phyloP scores from a whole-genome alignment of 495 filamentous ascomycete species.

The Penicillium chermesinum region DNA sequence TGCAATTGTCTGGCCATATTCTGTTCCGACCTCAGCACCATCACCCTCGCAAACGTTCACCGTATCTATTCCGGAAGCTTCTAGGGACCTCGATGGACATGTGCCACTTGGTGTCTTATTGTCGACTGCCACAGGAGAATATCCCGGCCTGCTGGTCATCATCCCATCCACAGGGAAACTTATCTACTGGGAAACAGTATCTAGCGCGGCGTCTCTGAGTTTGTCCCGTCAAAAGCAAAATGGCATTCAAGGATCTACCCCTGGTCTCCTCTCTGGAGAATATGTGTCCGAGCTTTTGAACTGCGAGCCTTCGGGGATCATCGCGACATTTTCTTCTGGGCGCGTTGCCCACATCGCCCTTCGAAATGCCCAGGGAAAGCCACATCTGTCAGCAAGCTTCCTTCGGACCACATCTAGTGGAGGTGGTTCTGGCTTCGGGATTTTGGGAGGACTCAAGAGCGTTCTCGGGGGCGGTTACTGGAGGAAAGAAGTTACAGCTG shows the following conservation, averaged over 20 bases:
- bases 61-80: constrained; percentile 70
- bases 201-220: constrained; percentile 70
- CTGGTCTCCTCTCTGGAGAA: constrained; percentile 73
- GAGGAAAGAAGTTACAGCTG: constrained; percentile 71
- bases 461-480: constrained; percentile 59
- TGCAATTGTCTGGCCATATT: constrained; percentile 88
- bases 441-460: constrained; percentile 73
- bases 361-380: constrained; percentile 78
- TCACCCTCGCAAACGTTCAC: constrained; percentile 64
- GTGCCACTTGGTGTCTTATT: constrained; percentile 79
- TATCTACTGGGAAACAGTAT: constrained; percentile 91
- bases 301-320: constrained; percentile 79
- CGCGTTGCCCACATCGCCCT: constrained; percentile 79
- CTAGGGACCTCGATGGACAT: constrained; percentile 55
- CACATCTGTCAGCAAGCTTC: constrained; percentile 67
- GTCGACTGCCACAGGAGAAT: constrained; percentile 63
- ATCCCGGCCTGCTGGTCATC: constrained; percentile 79
- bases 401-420: constrained; percentile 53
- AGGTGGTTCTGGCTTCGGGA: constrained; percentile 47
- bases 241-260: constrained; percentile 68
- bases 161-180: constrained; percentile 78
- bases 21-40: constrained; percentile 42
- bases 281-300: constrained; percentile 68
- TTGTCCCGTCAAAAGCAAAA: constrained; percentile 70
- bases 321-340: constrained; percentile 77